Evolutionary conservation across 2,329 filamentous ascomycete species (phyloP), one percentile per base, ranked within the genome.

Genomic region (Uncinocarpus reesii): DNA sequence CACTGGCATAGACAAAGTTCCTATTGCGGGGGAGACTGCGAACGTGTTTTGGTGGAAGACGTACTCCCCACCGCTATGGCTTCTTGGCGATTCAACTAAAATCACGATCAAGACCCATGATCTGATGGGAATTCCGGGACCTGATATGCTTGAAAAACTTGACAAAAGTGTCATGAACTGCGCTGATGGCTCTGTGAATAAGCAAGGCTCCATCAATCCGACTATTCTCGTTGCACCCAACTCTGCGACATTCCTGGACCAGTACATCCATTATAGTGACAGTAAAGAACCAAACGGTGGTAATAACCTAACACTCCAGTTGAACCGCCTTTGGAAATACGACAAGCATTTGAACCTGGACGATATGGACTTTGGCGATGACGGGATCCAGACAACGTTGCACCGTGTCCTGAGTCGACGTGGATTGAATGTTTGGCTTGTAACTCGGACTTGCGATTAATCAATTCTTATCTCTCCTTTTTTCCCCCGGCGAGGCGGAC

Each of bases 31-130:
- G 4, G 34, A 48, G 36, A 58, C 58, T 7, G 63, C 62, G 7
- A 66, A 66, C 4, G 68, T 73, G 13, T 64, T 74, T 49, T 76
- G 72, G 72, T 76, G 73, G 73, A 75, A 75, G 53, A 75, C 73
- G 2, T 76, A 76, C 54, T 70, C 71, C 7, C 73, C 73, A 1
- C 73, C 73, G 2, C 63, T 66, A 7, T 76, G 73, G 70, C 59
- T 76, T 11, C 61, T 75, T 4, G 73, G 72, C 16, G 60, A 64
- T 18, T 13, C 23, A 13, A 15, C 37, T 4, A 59, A 62, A 32
- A 58, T 57, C 28, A 59, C 56, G 15, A 64, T 72, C 54, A 55
- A 60, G 11, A 74, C 71, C 1, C 58, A 60, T 10, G 71, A 75
- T 53, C 58, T 75, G 21, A 75, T 75, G 71, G 72, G 73, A 20